Percentiles rank a stretch among this genome's conserved stretches.
phyloP scores from a whole-genome alignment of 2,329 filamentous ascomycete species.

The Penicillium italicum region DNA sequence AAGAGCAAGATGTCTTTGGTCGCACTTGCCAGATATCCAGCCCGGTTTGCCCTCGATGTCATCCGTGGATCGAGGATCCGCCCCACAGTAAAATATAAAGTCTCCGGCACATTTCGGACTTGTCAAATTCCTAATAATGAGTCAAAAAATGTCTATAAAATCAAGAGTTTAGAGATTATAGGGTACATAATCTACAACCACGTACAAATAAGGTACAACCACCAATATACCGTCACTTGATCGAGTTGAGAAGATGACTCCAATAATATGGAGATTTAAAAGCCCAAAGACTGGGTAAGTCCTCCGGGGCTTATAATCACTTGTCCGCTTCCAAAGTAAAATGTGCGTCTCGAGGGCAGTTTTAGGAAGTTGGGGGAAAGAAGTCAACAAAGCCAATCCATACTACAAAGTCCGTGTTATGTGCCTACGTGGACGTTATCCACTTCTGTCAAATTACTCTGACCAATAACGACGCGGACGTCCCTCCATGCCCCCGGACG shows the following conservation, averaged over 20 bases:
- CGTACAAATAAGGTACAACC: too few relatives aligned
- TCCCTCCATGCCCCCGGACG: conserved; percentile 38
- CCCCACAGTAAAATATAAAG: neutral
- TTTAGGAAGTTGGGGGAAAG: too few relatives aligned
- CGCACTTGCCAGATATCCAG: neutral
- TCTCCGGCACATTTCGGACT: neutral
- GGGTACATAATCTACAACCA: neutral
- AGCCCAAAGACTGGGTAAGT: neutral
- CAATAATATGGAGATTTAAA: neutral
- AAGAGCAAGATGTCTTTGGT: neutral
- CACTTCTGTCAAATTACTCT: fast-evolving
- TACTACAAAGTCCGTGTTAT: neutral
- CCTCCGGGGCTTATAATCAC: too few relatives aligned
- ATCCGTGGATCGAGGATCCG: conserved; percentile 19
- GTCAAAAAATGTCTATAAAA: neutral
- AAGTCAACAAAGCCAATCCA: neutral
- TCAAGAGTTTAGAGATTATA: neutral
- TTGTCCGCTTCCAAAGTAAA: neutral
- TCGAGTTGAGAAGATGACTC: neutral
- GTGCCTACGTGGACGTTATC: neutral
- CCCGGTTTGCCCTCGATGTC: conserved; percentile 12
- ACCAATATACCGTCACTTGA: neutral
- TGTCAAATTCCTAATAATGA: neutral
- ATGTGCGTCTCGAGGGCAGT: neutral
- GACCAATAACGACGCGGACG: conserved; percentile 35